Base-by-base conservation (phyloP, 2,329 filamentous ascomycete genomes). In the Epicoccum sorghinum region DNA sequence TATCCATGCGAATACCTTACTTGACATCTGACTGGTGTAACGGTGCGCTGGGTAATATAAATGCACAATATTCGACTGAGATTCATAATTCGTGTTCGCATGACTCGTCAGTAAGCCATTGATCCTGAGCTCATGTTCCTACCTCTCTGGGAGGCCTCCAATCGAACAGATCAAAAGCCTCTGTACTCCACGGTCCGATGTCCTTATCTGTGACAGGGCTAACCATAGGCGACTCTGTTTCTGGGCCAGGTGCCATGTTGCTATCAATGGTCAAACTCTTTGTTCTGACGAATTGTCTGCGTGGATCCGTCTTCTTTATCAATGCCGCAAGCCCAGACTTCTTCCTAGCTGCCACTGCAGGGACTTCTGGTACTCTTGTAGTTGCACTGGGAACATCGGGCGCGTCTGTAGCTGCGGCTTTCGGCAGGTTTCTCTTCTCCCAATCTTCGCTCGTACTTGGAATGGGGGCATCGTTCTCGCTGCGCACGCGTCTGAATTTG, bases 171-270 rank as follows among this genome's bases (percentile, higher is more conserved):
- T 90, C 88, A 60, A 84, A 80, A 0, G 88, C 87, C 66, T 90
- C 87, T 23, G 80, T 82, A 61, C 86, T 89, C 88, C 88, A 90
- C 0, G 88, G 83, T 3, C 87, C 87, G 13, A 83, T 77, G 60
- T 82, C 83, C 3, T 78, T 80, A 63, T 77, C 81, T 2, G 73
- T 73, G 52, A 83, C 82, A 1, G 69, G 70, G 39, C 62, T 69
- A 10, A 50, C 53, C n/a, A 67, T 10, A 1, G 66, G 60, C 1
- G 53, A 35, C 8, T 59, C 63, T 13, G 12, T 52, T 60, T 67
- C 57, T 50, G 37, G 50, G 44, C 47, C 47, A 53, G 58, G 47
- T 47, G 42, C 36, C 18, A 52, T 38, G 14, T 38, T 54, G 1
- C 63, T 71, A 24, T 67, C 60, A 4, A 69, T 59, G 8, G 57